phyloP scores from a whole-genome alignment of 2,329 filamentous ascomycete species.

The Emergomyces africanus region DNA sequence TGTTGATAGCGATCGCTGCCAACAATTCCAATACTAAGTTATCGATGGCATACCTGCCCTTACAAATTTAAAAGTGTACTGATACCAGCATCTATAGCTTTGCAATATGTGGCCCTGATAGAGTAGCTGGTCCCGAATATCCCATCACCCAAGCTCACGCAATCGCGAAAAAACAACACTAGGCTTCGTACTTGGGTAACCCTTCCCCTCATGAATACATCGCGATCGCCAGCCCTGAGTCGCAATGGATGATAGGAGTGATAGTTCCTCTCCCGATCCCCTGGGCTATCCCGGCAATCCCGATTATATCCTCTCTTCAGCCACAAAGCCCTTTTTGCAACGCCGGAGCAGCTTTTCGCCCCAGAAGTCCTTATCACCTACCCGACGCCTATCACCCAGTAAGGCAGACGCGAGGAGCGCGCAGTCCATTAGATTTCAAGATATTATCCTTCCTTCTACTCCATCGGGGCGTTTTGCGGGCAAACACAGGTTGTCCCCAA shows the following conservation, averaged over 20 bases:
- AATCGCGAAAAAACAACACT: background rate
- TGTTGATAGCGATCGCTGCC: background rate
- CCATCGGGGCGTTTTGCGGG: constrained; percentile 18
- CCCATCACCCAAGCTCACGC: background rate
- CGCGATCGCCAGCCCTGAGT: background rate
- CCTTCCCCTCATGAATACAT: background rate
- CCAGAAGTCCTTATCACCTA: constrained; percentile 22
- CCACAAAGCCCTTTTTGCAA: constrained; percentile 25
- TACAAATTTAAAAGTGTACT: background rate
- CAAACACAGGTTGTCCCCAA: constrained; percentile 19
- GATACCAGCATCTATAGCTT: background rate
- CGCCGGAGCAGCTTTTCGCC: constrained; percentile 30
- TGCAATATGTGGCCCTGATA: background rate
- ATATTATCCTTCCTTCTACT: constrained; percentile 30
- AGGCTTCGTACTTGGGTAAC: background rate
- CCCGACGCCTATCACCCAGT: constrained; percentile 15
- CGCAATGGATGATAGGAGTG: constrained; percentile 23
- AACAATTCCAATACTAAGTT: background rate
- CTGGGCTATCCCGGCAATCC: constrained; percentile 30
- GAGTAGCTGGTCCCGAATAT: background rate
- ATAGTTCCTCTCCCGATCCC: constrained; percentile 31
- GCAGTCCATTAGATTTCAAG: constrained; percentile 29
- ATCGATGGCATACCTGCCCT: background rate
- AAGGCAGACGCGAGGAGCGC: constrained; percentile 17
- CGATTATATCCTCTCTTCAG: constrained; percentile 31